These are phyloP conservation scores for Phenoliferia sp. DNA, from an alignment of 1,284 basidiomycete species.

Conservation along the genomic window DNA sequence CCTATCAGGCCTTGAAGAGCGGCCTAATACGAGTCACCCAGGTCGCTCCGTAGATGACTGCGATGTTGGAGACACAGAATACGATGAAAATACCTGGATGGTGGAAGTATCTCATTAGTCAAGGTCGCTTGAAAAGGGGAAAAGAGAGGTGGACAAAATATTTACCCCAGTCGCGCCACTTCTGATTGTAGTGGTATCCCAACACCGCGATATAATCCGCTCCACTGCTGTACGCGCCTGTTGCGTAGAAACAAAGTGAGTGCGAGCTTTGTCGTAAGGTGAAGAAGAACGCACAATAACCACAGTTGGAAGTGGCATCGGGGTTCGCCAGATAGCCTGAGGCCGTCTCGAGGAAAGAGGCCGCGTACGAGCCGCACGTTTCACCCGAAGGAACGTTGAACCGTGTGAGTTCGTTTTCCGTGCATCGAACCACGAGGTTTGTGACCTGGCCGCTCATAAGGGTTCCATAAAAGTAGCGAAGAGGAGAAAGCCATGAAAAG, in stretches of 20 bases:
- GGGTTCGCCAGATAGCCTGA: slow-evolving; percentile 75
- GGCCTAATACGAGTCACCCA: too few relatives aligned
- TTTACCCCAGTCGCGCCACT: not conserved
- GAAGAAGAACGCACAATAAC: slow-evolving; percentile 24
- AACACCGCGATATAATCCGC: not conserved
- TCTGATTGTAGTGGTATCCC: not conserved
- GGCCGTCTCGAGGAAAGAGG: not conserved
- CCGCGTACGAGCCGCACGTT: slow-evolving; percentile 6
- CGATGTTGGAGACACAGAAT: slow-evolving; percentile 6
- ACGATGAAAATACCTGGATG: too few relatives aligned
- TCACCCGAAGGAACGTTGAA: slow-evolving; percentile 5
- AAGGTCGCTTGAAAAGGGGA: not conserved
- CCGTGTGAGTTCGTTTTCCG: not conserved
- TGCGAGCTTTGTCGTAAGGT: too few relatives aligned
- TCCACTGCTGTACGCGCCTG: not conserved
- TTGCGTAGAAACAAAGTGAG: too few relatives aligned
- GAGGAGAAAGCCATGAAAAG: slow-evolving; percentile 8
- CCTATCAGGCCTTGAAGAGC: too few relatives aligned
- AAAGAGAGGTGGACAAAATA: not conserved
- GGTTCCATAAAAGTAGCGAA: not conserved
- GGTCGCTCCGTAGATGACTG: slow-evolving; percentile 5
- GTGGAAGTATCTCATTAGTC: too few relatives aligned
- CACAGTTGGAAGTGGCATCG: slow-evolving; percentile 56
- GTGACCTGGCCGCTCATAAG: not conserved
- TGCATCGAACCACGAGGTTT: not conserved